Evolutionary conservation across 305 asterid genomes (phyloP), one percentile per base, ranked within the genome.

Genomic region (Caryopteris hybrid): DNA sequence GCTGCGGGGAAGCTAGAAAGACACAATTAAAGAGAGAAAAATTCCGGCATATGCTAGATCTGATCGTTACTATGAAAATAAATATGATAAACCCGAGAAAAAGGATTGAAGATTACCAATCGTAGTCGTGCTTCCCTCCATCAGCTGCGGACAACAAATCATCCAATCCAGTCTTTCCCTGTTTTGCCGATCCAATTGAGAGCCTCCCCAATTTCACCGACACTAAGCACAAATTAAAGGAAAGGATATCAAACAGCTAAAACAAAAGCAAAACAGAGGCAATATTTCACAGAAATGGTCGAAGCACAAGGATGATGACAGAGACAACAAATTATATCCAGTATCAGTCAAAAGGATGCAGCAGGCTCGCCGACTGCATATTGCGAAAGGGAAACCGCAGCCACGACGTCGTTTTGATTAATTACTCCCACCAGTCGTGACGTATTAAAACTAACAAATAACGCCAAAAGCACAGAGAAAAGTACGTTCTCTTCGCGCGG

Each of bases 51-150:
- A 66, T 48, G 51, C 72, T 41, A 81, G 71, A 76, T 69, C 81
- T 63, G 76, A 70, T 61, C 38, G 14, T 25, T 52, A 74, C 62
- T 42, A 56, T 12, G 55, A 39, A 54, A 46, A 39, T 14, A 76
- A 13, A 61, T n/a, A n/a, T 27, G 12, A 29, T 21, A 61, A 39
- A 66, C 48, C 21, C 6, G 18, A 57, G 59, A 51, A 22, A 61
- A 43, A 48, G 63, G 60, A 46, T 17, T 3, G 48, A 60, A 61
- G 66, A 66, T 69, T 86, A 94, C 99, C 99, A 95, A 81, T 95
- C 99, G 42, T 95, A 95, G 73, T 95, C 99, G 76, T 95, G 85
- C 76, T 95, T 95, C 50, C 97, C 99, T 58, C 89, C 96, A 9
- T 89, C 98, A n/a, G 86, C 74, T 12, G 95, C n/a, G n/a, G n/a